phyloP scores from a whole-genome alignment of 1,284 basidiomycete species.

The Omphalotus olearius region DNA sequence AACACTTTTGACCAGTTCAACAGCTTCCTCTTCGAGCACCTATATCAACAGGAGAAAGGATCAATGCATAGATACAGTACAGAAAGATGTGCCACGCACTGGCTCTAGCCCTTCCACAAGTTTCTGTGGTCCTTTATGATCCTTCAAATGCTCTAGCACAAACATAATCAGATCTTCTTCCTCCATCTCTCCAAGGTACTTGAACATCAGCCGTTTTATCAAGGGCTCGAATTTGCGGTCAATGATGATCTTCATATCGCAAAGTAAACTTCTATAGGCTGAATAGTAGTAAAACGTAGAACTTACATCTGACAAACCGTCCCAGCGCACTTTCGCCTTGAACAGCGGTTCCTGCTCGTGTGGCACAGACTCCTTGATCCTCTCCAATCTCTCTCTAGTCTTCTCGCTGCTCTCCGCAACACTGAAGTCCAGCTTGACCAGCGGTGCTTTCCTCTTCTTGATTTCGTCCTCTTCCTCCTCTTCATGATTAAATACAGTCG shows the following conservation, averaged over 20 bases:
- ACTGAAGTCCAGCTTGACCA: constrained; percentile 85
- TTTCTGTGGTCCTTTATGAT: constrained; percentile 77
- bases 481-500: constrained; percentile 63
- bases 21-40: constrained; percentile 88
- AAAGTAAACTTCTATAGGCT: constrained; percentile 11
- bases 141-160: constrained; percentile 82
- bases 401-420: constrained; percentile 73
- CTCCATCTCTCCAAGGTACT: constrained; percentile 83
- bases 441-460: constrained; percentile 73
- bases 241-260: constrained; percentile 53
- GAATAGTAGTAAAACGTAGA: neutral
- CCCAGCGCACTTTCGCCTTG: constrained; percentile 81
- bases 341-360: constrained; percentile 72
- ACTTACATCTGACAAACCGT: constrained; percentile 77
- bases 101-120: constrained; percentile 84
- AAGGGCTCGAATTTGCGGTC: constrained; percentile 80
- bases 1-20: constrained; percentile 66
- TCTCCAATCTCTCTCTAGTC: constrained; percentile 72
- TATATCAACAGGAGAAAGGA: constrained; percentile 24
- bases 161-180: constrained; percentile 89
- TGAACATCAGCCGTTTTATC: constrained; percentile 74
- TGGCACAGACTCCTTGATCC: constrained; percentile 68
- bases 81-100: constrained; percentile 47
- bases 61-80: neutral
- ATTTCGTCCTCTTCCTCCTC: constrained; percentile 83